Evolutionary conservation across 75 land plant genomes (phyloP).

Genomic region (Isoetes taiwanensis): DNA sequence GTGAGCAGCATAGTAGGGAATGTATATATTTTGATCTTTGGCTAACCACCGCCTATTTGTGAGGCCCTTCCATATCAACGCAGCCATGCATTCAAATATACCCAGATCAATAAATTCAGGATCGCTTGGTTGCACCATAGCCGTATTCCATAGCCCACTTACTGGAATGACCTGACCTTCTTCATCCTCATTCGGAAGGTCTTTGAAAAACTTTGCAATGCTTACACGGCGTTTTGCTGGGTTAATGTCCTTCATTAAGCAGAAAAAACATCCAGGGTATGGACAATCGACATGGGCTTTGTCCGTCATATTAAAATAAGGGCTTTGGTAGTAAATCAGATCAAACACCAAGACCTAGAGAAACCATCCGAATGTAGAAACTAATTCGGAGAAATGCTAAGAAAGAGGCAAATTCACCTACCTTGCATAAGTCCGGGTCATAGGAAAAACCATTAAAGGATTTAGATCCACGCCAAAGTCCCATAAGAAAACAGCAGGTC

Average conservation of each 20-base stretch:
- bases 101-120: constrained; percentile 92
- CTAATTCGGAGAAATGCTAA: too few species aligned
- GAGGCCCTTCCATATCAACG: constrained; percentile 82
- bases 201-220: constrained; percentile 79
- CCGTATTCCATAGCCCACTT: constrained; percentile 99
- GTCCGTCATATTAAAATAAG: too few species aligned
- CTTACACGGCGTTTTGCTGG: constrained; percentile 86
- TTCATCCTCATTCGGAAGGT: constrained; percentile 80
- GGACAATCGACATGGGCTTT: constrained; percentile 41
- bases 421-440: too few species aligned
- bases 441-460: too few species aligned
- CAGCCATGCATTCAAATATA: constrained; percentile 81
- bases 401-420: too few species aligned
- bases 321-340: too few species aligned
- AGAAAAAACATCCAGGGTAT: constrained; percentile 93
- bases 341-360: too few species aligned
- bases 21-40: constrained; percentile 93
- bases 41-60: constrained; percentile 85
- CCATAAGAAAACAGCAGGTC: too few species aligned
- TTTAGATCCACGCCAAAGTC: too few species aligned
- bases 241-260: constrained; percentile 93
- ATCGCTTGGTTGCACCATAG: constrained; percentile 97
- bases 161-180: constrained; percentile 98
- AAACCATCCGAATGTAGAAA: too few species aligned
- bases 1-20: constrained; percentile 98